Percentiles rank a stretch among this genome's conserved stretches.
phyloP scores from a whole-genome alignment of 106 monocot species.

The Dendrobium huoshanense region DNA sequence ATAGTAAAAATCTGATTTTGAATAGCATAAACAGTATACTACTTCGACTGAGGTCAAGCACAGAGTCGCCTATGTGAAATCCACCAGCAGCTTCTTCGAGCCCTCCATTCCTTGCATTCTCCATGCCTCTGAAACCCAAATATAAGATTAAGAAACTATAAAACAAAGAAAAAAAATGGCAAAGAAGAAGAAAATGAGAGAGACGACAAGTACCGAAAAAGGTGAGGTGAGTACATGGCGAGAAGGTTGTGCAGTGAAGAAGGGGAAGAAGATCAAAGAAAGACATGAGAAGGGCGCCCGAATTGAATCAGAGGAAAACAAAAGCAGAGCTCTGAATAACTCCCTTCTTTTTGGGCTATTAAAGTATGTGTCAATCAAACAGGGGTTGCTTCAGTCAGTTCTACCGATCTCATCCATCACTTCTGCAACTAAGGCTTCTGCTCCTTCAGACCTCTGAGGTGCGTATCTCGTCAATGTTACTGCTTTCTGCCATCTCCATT shows the following conservation, averaged over 20 bases:
- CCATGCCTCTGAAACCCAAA: slow-evolving; percentile 26
- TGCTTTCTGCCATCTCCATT: not conserved
- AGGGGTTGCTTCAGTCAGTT: slow-evolving; percentile 13
- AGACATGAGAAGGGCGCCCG: not conserved
- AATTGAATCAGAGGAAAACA: not conserved
- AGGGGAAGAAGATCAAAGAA: not conserved
- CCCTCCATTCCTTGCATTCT: slow-evolving; percentile 5
- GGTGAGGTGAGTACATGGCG: slow-evolving; percentile 45
- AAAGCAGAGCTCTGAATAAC: not conserved
- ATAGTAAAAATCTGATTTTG: not conserved
- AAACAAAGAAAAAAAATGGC: not conserved
- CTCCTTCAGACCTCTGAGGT: not conserved
- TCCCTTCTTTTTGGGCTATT: not conserved
- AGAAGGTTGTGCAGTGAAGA: not conserved
- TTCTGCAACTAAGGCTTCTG: slow-evolving; percentile 7
- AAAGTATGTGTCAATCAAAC: slow-evolving; percentile 11
- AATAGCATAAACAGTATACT: not conserved
- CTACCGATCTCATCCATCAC: slow-evolving; percentile 7
- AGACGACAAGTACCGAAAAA: slow-evolving; percentile 25
- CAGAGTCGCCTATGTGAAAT: slow-evolving; percentile 53
- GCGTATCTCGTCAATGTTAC: slow-evolving; percentile 5
- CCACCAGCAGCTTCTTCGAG: slow-evolving; percentile 26
- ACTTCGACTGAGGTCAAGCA: slow-evolving; percentile 50
- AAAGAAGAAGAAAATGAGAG: not conserved
- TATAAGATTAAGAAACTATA: not conserved